Evolutionary conservation across 2,329 filamentous ascomycete species (phyloP), one percentile per base, ranked within the genome.

Genomic region (Didymella arachidicola): DNA sequence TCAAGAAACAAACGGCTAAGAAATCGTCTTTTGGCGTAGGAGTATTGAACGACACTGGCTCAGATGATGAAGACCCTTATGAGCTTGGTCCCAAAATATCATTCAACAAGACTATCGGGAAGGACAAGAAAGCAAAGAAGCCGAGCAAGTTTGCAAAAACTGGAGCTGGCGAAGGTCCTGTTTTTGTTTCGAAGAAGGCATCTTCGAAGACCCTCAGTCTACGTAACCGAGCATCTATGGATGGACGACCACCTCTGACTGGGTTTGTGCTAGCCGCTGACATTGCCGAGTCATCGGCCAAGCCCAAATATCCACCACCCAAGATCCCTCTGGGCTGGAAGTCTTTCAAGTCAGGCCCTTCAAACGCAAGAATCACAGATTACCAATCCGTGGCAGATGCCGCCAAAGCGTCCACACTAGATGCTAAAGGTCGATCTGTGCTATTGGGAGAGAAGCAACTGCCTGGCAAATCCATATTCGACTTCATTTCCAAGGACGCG

Each of bases 61-160:
- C 94, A 4, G 95, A 98, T 66, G 93, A 97, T 44, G 95, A 98
- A 69, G 93, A 97, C 70, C 91, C 92, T 0, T 98, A 97, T 72
- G 91, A 94, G 57, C 89, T 98, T 52, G 94, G 94, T 0, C 95
- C 95, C 0, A 89, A 88, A 65, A 96, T 97, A 73, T 92, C 89
- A 12, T 97, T 96, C 77, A 96, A 91, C 68, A 86, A 88, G 39
- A 84, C 89, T 5, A 86, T 97, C 59, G 93, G 92, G 18, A 90
- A 89, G 0, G 89, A 93, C 62, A 96, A 91, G 74, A 93, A 92
- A 73, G 90, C 86, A 68, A 86, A 86, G 60, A 77, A 77, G 63
- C 65, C 66, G 16, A 75, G 70, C 61, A 82, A 82, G 14, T 77
- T 84, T 8, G 82, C 83, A 3, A 93, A 93, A 54, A 87, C 89